phyloP scores from a whole-genome alignment of 257 asterid species.

The Fraxinus americana region DNA sequence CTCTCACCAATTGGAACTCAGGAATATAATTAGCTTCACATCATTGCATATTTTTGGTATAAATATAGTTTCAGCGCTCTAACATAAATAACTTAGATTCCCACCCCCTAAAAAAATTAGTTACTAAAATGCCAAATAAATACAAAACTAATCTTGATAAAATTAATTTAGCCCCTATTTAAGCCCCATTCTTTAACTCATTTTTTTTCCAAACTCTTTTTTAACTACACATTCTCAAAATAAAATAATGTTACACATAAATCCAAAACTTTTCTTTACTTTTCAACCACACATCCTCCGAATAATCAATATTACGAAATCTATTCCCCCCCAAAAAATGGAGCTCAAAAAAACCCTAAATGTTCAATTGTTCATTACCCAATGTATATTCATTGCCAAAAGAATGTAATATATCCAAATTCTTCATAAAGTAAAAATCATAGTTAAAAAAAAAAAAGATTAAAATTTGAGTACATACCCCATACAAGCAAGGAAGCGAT shows the following conservation, averaged over 20 bases:
- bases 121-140: too few relatives aligned
- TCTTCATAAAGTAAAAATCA: constrained; percentile 7
- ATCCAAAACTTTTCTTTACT: too few relatives aligned
- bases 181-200: too few relatives aligned
- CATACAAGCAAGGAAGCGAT: constrained; percentile 67
- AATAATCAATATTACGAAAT: too few relatives aligned
- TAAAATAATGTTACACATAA: too few relatives aligned
- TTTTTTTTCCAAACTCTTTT: too few relatives aligned
- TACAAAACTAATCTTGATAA: background rate
- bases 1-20: background rate
- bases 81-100: background rate
- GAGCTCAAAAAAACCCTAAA: too few relatives aligned
- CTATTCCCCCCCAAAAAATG: too few relatives aligned
- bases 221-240: too few relatives aligned
- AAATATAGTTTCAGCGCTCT: background rate
- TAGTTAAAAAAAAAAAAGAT: background rate
- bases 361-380: background rate
- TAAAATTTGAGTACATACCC: constrained; percentile 67
- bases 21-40: background rate
- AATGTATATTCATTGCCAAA: background rate
- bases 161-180: background rate
- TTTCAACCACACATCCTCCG: too few relatives aligned
- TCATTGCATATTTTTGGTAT: background rate
- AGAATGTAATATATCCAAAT: background rate
- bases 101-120: background rate